phyloP scores from a whole-genome alignment of 257 asterid species.

The Linaria vulgaris region DNA sequence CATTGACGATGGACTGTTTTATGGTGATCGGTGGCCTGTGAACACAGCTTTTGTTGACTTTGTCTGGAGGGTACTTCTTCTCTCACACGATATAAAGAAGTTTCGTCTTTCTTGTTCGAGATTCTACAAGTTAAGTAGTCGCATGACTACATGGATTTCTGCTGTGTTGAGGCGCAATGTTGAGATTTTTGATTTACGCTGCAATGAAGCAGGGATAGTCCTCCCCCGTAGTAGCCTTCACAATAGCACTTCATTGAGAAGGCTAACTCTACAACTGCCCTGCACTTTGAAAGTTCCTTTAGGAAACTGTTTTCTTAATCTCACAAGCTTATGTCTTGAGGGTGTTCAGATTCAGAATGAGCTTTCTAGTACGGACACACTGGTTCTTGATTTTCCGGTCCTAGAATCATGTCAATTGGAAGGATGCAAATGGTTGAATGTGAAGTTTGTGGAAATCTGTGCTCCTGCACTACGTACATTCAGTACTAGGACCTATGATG shows the following conservation, averaged over 20 bases:
- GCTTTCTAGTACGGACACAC: neutral
- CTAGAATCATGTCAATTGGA: neutral
- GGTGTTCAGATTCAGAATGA: neutral
- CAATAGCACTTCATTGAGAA: neutral
- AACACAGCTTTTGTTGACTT: neutral
- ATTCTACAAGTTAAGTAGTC: neutral
- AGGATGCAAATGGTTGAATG: too few species aligned
- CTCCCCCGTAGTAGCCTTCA: conserved; percentile 2
- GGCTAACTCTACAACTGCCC: neutral
- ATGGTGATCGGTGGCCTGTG: neutral
- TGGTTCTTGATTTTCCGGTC: neutral
- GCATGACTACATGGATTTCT: conserved; percentile 4
- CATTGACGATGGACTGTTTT: neutral
- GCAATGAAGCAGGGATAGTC: neutral
- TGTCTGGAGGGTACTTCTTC: neutral
- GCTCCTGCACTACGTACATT: conserved; percentile 5
- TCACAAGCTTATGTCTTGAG: neutral
- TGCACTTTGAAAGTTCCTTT: neutral
- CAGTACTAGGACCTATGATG: neutral
- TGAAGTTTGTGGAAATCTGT: neutral
- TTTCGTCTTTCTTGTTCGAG: neutral
- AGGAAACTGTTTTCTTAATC: neutral
- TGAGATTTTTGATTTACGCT: neutral
- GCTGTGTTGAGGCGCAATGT: conserved; percentile 5
- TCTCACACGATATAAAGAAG: neutral